These are phyloP conservation scores for Melaleuca quinquenervia DNA, from an alignment of 345 rosid species.

Conservation along the genomic window DNA sequence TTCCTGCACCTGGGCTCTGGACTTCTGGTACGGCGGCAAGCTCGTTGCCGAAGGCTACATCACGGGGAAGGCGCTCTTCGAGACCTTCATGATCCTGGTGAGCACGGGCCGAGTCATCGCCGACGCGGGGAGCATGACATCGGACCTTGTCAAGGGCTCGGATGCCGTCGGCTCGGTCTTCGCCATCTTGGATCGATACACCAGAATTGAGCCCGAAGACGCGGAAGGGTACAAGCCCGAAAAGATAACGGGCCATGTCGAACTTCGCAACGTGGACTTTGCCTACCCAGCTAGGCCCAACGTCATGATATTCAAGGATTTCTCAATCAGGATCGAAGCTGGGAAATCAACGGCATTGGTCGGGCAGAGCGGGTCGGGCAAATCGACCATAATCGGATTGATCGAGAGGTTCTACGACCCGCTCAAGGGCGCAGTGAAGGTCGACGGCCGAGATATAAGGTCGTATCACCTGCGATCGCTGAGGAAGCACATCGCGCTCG, in stretches of 20 bases:
- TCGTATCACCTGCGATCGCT: conserved; percentile 39
- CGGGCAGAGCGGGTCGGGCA: conserved; percentile 79
- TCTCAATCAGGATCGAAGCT: conserved; percentile 38
- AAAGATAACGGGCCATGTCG: conserved; percentile 32
- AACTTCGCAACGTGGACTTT: conserved; percentile 33
- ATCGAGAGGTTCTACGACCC: conserved; percentile 70
- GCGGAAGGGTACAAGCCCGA: conserved; percentile 29
- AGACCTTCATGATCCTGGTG: conserved; percentile 55
- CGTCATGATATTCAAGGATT: conserved; percentile 31
- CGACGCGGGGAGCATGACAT: conserved; percentile 64
- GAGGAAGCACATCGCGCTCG: conserved; percentile 58
- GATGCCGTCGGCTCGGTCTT: conserved; percentile 43
- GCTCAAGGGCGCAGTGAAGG: conserved; percentile 26
- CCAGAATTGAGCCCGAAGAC: conserved; percentile 46
- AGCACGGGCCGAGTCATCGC: conserved; percentile 63
- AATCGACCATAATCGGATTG: conserved; percentile 57
- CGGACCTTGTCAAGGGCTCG: conserved; percentile 49
- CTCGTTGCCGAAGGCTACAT: conserved; percentile 40
- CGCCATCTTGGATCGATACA: conserved; percentile 40
- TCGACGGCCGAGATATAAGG: conserved; percentile 46
- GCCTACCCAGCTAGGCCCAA: conserved; percentile 57
- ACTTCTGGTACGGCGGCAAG: conserved; percentile 68
- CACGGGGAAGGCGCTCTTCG: conserved; percentile 30
- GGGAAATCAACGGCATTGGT: conserved; percentile 71
- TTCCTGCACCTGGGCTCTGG: conserved; percentile 40